Evolutionary conservation across 306 rosid species (phyloP).

Genomic region (Carpinus viminea): DNA sequence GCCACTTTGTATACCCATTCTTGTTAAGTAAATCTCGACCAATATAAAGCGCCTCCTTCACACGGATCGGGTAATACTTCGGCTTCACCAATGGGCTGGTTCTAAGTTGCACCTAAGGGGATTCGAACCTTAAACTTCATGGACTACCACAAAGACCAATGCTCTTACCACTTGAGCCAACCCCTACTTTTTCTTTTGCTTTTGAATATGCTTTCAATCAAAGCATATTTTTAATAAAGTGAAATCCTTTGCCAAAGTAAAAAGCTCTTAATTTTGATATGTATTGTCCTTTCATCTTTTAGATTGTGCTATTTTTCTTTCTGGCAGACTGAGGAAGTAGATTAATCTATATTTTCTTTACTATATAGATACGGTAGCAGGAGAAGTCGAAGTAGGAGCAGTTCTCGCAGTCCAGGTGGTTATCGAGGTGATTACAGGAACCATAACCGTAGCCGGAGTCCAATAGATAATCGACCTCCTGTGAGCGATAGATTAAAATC

Average conservation of each 20-base stretch:
- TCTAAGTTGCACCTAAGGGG: too few species aligned
- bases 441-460: slow-evolving; percentile 55
- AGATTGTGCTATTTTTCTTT: slow-evolving; percentile 4
- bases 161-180: too few species aligned
- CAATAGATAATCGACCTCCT: slow-evolving; percentile 56
- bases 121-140: too few species aligned
- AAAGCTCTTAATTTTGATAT: not conserved
- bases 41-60: too few species aligned
- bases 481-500: slow-evolving; percentile 76
- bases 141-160: too few species aligned
- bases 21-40: too few species aligned
- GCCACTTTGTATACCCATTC: too few species aligned
- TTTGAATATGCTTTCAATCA: not conserved
- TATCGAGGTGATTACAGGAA: slow-evolving; percentile 53
- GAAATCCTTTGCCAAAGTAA: not conserved
- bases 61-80: too few species aligned
- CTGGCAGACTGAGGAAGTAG: not conserved
- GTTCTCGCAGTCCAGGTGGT: slow-evolving; percentile 70
- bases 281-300: not conserved
- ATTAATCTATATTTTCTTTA: slow-evolving; percentile 6
- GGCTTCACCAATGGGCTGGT: too few species aligned
- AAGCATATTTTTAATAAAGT: not conserved
- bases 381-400: slow-evolving; percentile 74
- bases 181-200: too few species aligned
- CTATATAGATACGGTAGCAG: slow-evolving; percentile 50